A percentile compares a stretch with the other conserved stretches of the same genome.
Evolutionary conservation across 208 protist genomes (phyloP).

Genomic region (Trypanosoma mega): DNA sequence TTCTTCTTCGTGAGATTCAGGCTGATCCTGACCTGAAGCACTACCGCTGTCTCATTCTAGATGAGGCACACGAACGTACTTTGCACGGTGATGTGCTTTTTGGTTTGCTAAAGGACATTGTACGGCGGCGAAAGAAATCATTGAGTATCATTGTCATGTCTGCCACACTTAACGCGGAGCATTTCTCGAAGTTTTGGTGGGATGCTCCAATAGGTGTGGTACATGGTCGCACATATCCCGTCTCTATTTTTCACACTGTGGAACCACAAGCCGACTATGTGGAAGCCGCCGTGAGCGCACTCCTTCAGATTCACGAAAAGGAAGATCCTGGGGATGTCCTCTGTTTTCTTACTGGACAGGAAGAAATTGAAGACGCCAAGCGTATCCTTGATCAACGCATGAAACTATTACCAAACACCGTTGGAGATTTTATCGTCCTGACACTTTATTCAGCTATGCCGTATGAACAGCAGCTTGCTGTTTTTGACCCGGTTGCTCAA

Average conservation of each 20-base stretch:
- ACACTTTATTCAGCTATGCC: conserved; percentile 96
- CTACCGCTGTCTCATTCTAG: conserved; percentile 99
- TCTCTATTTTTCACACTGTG: conserved; percentile 93
- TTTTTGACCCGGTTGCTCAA: conserved; percentile 93
- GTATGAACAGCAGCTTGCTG: conserved; percentile 95
- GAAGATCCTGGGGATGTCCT: conserved; percentile 98
- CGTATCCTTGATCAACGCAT: conserved; percentile 76
- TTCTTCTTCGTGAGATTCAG: conserved; percentile 96
- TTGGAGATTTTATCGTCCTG: conserved; percentile 69
- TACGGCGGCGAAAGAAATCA: conserved; percentile 40
- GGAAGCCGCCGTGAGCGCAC: conserved; percentile 95
- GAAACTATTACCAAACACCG: conserved; percentile 62
- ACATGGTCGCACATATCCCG: conserved; percentile 88
- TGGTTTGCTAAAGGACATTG: conserved; percentile 89
- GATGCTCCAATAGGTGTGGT: conserved; percentile 91
- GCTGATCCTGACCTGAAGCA: conserved; percentile 84
- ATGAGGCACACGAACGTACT: conserved; percentile 99
- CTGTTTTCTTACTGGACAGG: conserved; percentile 98
- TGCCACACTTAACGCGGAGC: conserved; percentile 96
- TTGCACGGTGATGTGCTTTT: conserved; percentile 94
- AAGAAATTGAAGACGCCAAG: conserved; percentile 90
- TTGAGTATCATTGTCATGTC: conserved; percentile 96
- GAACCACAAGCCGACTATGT: conserved; percentile 97
- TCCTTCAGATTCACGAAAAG: conserved; percentile 96
- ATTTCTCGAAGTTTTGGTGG: conserved; percentile 95